Conservation (phyloP, 257 asterid species). For the Nyctanthes arbortristis region DNA sequence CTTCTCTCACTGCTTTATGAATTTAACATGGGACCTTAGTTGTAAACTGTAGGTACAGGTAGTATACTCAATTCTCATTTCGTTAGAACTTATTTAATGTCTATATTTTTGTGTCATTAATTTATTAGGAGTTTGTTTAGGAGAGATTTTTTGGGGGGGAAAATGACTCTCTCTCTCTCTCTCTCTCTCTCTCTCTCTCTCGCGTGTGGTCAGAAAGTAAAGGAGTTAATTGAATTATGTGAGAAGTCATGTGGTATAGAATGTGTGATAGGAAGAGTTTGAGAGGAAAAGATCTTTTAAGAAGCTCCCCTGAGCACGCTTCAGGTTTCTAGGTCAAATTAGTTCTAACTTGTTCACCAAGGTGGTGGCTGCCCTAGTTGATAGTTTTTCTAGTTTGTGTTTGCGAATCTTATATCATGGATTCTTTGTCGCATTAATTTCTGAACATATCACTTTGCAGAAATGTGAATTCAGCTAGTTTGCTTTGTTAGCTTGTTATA, state of each 20-base stretch:
- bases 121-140: too few species aligned
- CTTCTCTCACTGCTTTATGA: not conserved
- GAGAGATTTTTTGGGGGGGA: too few species aligned
- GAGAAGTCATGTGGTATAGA: too few species aligned
- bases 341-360: not conserved
- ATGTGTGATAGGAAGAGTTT: too few species aligned
- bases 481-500: slow-evolving; percentile 1
- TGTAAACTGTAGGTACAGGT: not conserved
- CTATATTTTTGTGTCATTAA: not conserved
- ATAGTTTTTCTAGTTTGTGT: not conserved
- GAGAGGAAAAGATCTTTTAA: too few species aligned
- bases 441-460: slow-evolving; percentile 2
- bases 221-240: too few species aligned
- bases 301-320: too few species aligned
- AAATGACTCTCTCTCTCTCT: too few species aligned
- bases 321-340: not conserved
- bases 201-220: too few species aligned
- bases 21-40: not conserved
- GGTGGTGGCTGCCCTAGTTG: not conserved
- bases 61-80: not conserved
- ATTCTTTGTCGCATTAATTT: not conserved
- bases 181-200: too few species aligned
- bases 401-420: not conserved
- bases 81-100: not conserved
- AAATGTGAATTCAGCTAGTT: not conserved